Conservation (phyloP, 345 rosid species). For the Lagerstroemia speciosa region DNA sequence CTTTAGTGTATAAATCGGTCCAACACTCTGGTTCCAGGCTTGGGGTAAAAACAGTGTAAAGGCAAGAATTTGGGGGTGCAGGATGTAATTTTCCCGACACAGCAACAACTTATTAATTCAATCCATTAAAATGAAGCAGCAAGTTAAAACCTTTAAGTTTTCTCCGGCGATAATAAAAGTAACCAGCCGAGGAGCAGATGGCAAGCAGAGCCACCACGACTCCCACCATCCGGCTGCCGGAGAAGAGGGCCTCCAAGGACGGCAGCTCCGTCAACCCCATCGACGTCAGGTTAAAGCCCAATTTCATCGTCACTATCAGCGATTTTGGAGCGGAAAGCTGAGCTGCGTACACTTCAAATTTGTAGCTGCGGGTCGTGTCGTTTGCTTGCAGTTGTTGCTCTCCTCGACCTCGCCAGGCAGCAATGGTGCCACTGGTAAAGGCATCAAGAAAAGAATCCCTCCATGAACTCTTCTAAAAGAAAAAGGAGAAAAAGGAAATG, state of each 20-base stretch:
- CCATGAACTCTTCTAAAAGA: background rate
- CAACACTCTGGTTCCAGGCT: background rate
- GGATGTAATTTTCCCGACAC: too few species aligned
- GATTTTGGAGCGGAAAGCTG: background rate
- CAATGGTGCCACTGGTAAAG: too few species aligned
- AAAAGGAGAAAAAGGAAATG: background rate
- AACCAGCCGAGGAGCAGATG: too few species aligned
- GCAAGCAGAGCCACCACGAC: background rate
- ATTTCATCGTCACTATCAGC: background rate
- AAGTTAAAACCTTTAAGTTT: too few species aligned
- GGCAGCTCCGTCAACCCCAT: background rate
- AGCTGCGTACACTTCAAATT: background rate
- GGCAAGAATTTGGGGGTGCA: background rate
- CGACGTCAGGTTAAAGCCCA: background rate
- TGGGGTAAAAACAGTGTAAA: background rate
- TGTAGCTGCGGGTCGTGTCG: background rate
- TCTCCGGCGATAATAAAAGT: too few species aligned
- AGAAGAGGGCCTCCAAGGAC: background rate
- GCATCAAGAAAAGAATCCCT: background rate
- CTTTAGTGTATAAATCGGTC: too few species aligned
- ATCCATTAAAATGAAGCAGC: too few species aligned
- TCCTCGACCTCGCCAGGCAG: background rate
- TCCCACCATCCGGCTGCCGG: background rate
- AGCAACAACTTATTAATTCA: too few species aligned
- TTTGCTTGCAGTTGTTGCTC: background rate